Percentiles rank a stretch among this genome's conserved stretches.
Conservation (phyloP, 345 rosid genomes). For the Rhodomyrtus tomentosa region DNA sequence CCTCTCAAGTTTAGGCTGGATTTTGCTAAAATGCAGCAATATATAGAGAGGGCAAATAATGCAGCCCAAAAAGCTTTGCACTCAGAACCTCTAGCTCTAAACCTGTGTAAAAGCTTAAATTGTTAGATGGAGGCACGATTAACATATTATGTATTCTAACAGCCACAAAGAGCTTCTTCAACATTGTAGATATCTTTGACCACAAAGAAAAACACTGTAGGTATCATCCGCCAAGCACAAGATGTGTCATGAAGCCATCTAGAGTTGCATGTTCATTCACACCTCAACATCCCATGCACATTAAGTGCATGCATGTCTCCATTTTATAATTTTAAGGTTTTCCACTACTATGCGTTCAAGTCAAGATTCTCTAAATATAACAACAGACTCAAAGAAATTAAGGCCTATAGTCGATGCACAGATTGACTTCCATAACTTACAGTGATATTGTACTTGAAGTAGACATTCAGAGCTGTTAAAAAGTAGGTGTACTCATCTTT, state of each 20-base stretch:
- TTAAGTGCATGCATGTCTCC: not conserved
- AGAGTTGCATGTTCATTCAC: not conserved
- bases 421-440: conserved; percentile 34
- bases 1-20: not conserved
- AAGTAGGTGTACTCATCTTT: conserved; percentile 76
- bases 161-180: not conserved
- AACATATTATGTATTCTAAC: not conserved
- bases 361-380: not conserved
- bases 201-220: not conserved
- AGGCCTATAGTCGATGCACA: not conserved
- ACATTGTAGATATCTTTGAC: not conserved
- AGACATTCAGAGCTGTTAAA: conserved; percentile 52
- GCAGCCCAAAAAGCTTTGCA: not conserved
- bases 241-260: not conserved
- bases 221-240: not conserved
- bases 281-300: not conserved
- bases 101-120: not conserved
- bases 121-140: not conserved
- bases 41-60: not conserved
- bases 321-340: not conserved
- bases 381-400: not conserved
- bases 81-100: not conserved
- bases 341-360: not conserved
- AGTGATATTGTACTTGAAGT: conserved; percentile 76
- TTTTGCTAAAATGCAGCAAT: not conserved